Conservation (phyloP, 176 grass and related monocot species). For the Oryza glaberrima region DNA sequence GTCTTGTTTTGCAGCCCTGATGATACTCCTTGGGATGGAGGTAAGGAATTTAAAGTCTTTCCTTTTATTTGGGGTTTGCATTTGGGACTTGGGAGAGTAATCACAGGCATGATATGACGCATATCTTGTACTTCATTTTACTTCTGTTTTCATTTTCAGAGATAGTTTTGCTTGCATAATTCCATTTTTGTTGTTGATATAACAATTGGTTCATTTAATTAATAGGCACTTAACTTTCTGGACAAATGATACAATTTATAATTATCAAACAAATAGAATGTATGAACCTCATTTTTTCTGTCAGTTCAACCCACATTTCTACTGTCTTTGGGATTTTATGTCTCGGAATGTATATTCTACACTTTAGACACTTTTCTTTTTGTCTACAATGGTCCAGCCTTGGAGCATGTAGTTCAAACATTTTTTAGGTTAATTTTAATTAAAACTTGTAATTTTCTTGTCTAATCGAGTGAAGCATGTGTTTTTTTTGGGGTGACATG, state of each 20-base stretch:
- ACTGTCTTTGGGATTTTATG: neutral
- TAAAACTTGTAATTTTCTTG: neutral
- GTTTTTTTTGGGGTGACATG: too few relatives aligned
- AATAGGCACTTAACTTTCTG: neutral
- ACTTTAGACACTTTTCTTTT: neutral
- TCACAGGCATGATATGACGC: neutral
- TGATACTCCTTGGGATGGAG: slow-evolving; percentile 71
- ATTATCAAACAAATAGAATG: too few relatives aligned
- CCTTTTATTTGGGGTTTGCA: neutral
- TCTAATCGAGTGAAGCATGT: neutral
- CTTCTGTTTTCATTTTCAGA: neutral
- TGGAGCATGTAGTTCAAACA: slow-evolving; percentile 11
- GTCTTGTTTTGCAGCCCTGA: slow-evolving; percentile 55
- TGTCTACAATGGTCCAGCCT: neutral
- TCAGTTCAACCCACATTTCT: neutral
- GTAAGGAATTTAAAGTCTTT: slow-evolving; percentile 31
- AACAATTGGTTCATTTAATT: neutral
- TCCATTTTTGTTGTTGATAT: neutral
- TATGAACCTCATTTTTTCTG: neutral
- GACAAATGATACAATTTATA: neutral
- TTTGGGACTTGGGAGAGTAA: slow-evolving; percentile 17
- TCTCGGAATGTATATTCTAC: neutral
- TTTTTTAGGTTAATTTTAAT: neutral
- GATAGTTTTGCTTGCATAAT: neutral
- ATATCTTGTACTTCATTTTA: slow-evolving; percentile 12